Conservation (phyloP, 345 rosid genomes). For the Eucalyptus coolabah region DNA sequence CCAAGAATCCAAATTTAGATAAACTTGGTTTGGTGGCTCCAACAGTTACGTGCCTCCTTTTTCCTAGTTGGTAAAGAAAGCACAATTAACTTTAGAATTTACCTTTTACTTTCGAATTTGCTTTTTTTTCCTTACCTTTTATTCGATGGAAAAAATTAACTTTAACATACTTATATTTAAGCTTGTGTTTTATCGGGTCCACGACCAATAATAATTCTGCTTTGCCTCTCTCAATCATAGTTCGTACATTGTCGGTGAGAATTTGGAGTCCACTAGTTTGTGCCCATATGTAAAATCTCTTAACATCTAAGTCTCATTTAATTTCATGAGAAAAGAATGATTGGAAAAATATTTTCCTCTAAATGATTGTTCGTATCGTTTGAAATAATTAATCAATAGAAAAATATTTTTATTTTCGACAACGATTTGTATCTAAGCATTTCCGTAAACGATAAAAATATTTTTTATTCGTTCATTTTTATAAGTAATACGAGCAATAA, state of each 20-base stretch:
- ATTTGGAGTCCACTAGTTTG: not conserved
- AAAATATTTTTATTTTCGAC: not conserved
- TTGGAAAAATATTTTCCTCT: not conserved
- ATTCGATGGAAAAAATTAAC: not conserved
- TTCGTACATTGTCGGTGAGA: not conserved
- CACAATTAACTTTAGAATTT: not conserved
- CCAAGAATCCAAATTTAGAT: not conserved
- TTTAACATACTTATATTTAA: not conserved
- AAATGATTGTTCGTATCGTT: not conserved
- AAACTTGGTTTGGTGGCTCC: not conserved
- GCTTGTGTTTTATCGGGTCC: not conserved
- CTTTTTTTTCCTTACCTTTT: not conserved
- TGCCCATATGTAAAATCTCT: not conserved
- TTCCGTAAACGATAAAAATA: not conserved
- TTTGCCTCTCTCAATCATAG: not conserved
- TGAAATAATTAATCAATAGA: not conserved
- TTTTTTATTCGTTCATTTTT: not conserved
- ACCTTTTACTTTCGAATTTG: not conserved
- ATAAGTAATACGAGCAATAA: rapidly evolving
- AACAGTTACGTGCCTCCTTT: not conserved
- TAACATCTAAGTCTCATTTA: not conserved
- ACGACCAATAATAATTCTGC: not conserved
- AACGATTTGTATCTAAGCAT: not conserved
- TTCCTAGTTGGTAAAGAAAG: not conserved
- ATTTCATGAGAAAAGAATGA: not conserved